Conservation (phyloP, 148 eudicot species). For the Gaultheria prostrata region DNA sequence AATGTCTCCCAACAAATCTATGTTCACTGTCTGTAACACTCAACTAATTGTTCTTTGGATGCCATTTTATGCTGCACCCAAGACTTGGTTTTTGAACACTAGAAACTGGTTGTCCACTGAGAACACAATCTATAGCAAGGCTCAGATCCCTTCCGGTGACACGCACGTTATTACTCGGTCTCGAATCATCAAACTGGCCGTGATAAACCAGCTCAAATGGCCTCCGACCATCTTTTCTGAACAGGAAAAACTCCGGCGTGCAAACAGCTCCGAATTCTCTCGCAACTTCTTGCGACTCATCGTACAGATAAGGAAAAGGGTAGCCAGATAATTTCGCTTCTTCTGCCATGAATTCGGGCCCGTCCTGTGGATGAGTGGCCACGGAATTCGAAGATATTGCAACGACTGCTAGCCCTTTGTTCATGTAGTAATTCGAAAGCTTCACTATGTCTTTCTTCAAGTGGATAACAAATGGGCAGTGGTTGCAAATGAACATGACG, state of each 20-base stretch:
- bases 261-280: slow-evolving; percentile 92
- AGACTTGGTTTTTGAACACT: slow-evolving; percentile 59
- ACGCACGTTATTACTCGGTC: slow-evolving; percentile 70
- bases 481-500: slow-evolving; percentile 98
- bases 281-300: slow-evolving; percentile 93
- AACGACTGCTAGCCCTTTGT: slow-evolving; percentile 95
- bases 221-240: slow-evolving; percentile 90
- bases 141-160: slow-evolving; percentile 92
- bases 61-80: slow-evolving; percentile 76
- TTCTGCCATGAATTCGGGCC: slow-evolving; percentile 92
- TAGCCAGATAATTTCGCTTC: slow-evolving; percentile 72
- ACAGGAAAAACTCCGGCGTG: slow-evolving; percentile 91
- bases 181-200: slow-evolving; percentile 96
- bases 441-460: slow-evolving; percentile 82
- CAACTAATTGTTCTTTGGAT: slow-evolving; percentile 30
- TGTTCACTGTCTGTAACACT: not conserved
- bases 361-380: slow-evolving; percentile 93
- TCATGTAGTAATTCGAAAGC: slow-evolving; percentile 83
- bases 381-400: slow-evolving; percentile 96
- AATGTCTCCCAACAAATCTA: not conserved
- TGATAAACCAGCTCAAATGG: slow-evolving; percentile 95
- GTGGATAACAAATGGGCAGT: slow-evolving; percentile 90
- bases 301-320: slow-evolving; percentile 94
- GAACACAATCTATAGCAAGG: slow-evolving; percentile 74
- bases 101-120: slow-evolving; percentile 72